Evolutionary conservation across 139 green algal species (phyloP), one percentile per base, ranked within the genome.

Genomic region (Picochlorum costavermella): DNA sequence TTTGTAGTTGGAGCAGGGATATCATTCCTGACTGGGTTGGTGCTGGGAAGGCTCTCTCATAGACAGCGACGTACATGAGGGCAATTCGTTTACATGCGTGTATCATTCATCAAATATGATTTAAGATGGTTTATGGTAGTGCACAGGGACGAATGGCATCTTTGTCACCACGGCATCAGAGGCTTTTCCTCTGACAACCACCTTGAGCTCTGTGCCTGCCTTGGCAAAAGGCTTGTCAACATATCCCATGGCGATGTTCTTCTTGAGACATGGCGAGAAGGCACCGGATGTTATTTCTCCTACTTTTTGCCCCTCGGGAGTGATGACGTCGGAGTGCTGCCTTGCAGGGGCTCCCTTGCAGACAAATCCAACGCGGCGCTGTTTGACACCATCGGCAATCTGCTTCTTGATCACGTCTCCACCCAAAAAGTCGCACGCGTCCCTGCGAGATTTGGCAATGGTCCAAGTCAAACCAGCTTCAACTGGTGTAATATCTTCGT

Each of bases 181-280:
- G 8, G 65, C 26, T 81, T 91, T 95, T 45, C 88, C 90, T n/a
- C 94, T 83, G 56, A 99, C 91, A 31, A 84, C 76, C 57, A 98
- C 83, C 75, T 96, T 91, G 23, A 99, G 67, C 69, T 87, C 59
- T 0, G 94, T 99, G 60, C 90, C 94, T 0, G 85, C 83, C 82
- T 99, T 99, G 75, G 81, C 84, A 36, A 80, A 69, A 2, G 72
- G 77, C 78, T 94, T 96, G 25, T 90, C 70, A 16, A 99, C 86
- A 61, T 99, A 99, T 0, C 94, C 94, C 94, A 99, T 99, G 20
- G 87, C 87, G 49, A 99, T 90, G 82, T 97, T 97, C 78, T 97
- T 95, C 74, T 95, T 95, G 28, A 99, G 71, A 76, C 78, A 89
- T 40, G 94, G 94, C 68, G 77, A 91, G 81, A 96, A 96, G 1